Conservation (phyloP, 345 rosid genomes). For the Melastoma malabathricum region DNA sequence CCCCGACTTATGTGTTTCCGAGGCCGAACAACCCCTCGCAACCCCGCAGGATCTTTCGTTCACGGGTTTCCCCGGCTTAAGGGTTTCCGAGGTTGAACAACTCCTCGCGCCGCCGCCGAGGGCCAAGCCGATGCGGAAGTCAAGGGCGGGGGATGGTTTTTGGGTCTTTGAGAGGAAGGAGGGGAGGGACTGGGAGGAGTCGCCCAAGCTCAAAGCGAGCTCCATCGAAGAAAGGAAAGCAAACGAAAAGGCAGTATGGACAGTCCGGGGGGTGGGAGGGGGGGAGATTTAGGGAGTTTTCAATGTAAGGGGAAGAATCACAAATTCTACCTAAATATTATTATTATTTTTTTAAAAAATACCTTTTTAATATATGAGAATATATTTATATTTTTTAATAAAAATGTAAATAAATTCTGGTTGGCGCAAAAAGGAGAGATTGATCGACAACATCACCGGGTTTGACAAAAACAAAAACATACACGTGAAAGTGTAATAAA, state of each 20-base stretch:
- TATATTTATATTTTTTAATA: too few species aligned
- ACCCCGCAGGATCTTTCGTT: too few species aligned
- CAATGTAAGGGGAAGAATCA: not conserved
- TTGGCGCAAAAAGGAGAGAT: too few species aligned
- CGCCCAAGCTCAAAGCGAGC: constrained; percentile 79
- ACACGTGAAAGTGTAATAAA: too few species aligned
- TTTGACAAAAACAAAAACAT: too few species aligned
- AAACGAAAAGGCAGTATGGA: not conserved
- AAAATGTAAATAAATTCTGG: too few species aligned
- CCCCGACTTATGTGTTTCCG: too few species aligned
- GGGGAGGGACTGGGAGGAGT: constrained; percentile 41
- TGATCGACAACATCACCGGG: too few species aligned
- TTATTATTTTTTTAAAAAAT: not conserved
- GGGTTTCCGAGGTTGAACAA: too few species aligned
- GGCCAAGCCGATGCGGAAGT: constrained; percentile 52
- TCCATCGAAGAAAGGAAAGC: constrained; percentile 31
- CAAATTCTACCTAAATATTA: not conserved
- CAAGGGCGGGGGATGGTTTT: constrained; percentile 33
- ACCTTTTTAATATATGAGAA: too few species aligned
- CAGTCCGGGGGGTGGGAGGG: not conserved
- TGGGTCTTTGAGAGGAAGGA: constrained; percentile 42
- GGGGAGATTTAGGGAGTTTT: not conserved
- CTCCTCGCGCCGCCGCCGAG: constrained; percentile 10
- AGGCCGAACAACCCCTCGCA: too few species aligned
- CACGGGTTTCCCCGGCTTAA: too few species aligned